Evolutionary conservation across 805 yeast species (phyloP).

Genomic region (Candida mattraensis): DNA sequence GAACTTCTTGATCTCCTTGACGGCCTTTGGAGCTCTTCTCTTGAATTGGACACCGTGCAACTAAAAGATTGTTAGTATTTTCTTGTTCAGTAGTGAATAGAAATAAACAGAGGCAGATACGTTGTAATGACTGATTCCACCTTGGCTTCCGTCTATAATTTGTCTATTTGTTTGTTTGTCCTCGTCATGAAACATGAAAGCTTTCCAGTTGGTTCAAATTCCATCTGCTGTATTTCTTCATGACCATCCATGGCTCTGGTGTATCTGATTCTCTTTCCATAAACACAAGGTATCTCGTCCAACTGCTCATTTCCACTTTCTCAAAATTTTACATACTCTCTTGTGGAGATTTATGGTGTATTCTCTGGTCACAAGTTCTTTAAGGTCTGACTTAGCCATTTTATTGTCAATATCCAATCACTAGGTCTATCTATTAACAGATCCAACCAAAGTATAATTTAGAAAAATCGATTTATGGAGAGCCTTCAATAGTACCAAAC

Average conservation of each 20-base stretch:
- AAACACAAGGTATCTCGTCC: too few species aligned
- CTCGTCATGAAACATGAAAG: too few species aligned
- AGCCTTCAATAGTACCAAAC: too few species aligned
- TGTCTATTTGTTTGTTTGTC: too few species aligned
- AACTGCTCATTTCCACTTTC: too few species aligned
- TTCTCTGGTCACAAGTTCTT: conserved; percentile 99
- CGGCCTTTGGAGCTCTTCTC: conserved; percentile 99
- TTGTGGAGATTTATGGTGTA: conserved; percentile 99
- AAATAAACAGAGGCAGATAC: background rate
- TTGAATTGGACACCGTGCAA: conserved; percentile 98
- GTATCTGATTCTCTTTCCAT: too few species aligned
- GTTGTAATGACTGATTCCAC: too few species aligned
- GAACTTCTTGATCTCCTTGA: conserved; percentile 98
- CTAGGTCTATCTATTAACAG: conserved; percentile 10
- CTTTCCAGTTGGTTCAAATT: too few species aligned
- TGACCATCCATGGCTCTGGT: too few species aligned
- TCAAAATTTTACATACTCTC: conserved; percentile 72
- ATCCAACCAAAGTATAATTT: conserved; percentile 12
- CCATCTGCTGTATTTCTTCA: too few species aligned
- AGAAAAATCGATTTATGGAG: too few species aligned
- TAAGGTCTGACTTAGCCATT: conserved; percentile 62
- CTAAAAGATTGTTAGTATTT: conserved; percentile 36
- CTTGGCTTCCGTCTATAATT: too few species aligned
- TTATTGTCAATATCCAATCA: conserved; percentile 18
- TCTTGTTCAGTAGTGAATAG: background rate